Evolutionary conservation across 805 yeast genomes (phyloP).

Genomic region (Yamadazyma paraphyllophila): DNA sequence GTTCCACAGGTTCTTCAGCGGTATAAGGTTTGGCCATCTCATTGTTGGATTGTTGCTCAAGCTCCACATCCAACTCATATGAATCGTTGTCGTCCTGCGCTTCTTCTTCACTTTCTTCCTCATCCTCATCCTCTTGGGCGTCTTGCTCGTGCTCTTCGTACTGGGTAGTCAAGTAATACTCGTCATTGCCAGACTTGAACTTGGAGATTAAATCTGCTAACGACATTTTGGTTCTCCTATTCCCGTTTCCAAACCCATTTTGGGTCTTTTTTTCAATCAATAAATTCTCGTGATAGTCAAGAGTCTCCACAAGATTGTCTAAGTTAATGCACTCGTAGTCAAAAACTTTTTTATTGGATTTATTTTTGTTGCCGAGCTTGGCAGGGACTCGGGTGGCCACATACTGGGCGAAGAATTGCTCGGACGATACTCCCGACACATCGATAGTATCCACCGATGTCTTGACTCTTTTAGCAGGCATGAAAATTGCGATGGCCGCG

Average conservation of each 20-base stretch:
- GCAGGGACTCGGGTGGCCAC: conserved; percentile 50
- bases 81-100: conserved; percentile 8
- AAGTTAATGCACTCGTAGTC: conserved; percentile 26
- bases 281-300: conserved; percentile 36
- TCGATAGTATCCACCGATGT: neutral
- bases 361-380: conserved; percentile 20
- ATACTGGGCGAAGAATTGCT: conserved; percentile 37
- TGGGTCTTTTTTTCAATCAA: conserved; percentile 57
- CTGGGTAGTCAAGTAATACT: conserved; percentile 66
- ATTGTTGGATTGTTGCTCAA: conserved; percentile 7
- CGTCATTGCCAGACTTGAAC: conserved; percentile 38
- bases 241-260: conserved; percentile 69
- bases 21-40: neutral
- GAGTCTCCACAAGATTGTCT: conserved; percentile 32
- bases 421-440: neutral
- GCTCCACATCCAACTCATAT: conserved; percentile 17
- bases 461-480: conserved; percentile 3
- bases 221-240: conserved; percentile 48
- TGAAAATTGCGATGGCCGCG: neutral
- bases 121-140: conserved; percentile 11
- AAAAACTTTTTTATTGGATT: conserved; percentile 34
- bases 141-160: conserved; percentile 40
- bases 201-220: conserved; percentile 47
- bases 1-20: neutral
- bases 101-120: conserved; percentile 9